Evolutionary conservation across 139 green algal genomes (phyloP), one percentile per base, ranked within the genome.

Genomic region (Closterium sp.): DNA sequence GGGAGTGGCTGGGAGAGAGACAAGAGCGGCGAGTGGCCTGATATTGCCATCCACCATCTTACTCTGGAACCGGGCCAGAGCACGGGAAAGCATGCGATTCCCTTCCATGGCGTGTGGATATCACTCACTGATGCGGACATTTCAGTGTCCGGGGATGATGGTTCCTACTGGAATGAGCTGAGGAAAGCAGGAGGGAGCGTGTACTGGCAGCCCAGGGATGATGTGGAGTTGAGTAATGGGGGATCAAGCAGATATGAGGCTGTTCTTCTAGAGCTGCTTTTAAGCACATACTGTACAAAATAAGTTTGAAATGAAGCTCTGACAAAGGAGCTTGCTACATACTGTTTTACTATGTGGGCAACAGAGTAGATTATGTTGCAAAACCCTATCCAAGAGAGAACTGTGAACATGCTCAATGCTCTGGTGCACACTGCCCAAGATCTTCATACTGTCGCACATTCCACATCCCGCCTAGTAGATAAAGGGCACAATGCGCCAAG

Each of bases 401-500:
- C 6, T 42, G 34, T 42, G 34, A 42, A 42, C 34, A 42, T 42
- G 34, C 34, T 42, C 34, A 42, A 70, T 70, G 50, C 17, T 21
- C 21, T 70, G 50, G 50, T 70, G n/a, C n/a, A 21, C 50, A 70
- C 50, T 70, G 17, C 50, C 50, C n/a, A n/a, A n/a, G n/a, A n/a
- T 70, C 50, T 70, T n/a, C n/a, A n/a, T n/a, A n/a, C n/a, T n/a
- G n/a, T 42, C 34, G 9, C 34, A 70, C 50, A 24, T 70, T 22
- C 62, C 62, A 5, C 84, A 87, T 11, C 11, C 29, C 9, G 19
- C 29, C 32, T 91, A 99, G 90, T 99, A 99, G 1, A 99, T 62
- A 34, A 97, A 97, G 0, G 98, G 98, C 21, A 99, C 95, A 28
- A 99, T 97, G 0, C 97, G 94, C 85, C 96, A 99, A 34, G 90